phyloP scores from a whole-genome alignment of 192 early-diverging fungal genomes.

The Rhizophagus sp. region DNA sequence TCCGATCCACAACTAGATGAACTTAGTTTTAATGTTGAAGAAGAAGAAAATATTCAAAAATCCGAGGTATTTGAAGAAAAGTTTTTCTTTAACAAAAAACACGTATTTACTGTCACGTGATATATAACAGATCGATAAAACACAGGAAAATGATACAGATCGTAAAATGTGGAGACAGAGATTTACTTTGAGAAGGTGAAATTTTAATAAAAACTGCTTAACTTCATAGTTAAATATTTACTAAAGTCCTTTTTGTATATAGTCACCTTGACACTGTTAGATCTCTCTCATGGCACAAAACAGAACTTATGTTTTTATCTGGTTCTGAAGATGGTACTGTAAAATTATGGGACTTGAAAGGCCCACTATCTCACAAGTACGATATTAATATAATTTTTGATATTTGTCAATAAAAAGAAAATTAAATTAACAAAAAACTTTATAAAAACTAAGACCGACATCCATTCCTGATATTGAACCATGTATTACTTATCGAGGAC shows the following conservation, averaged over 20 bases:
- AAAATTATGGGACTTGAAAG: conserved; percentile 74
- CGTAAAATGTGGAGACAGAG: conserved; percentile 63
- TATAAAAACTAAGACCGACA: conserved; percentile 1
- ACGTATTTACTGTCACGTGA: background rate
- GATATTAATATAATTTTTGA: background rate
- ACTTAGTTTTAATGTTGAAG: conserved; percentile 13
- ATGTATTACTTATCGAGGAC: conserved; percentile 75
- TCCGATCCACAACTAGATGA: conserved; percentile 30
- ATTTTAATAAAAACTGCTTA: background rate
- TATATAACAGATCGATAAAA: conserved; percentile 1
- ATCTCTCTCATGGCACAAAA: conserved; percentile 59
- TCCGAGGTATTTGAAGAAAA: background rate
- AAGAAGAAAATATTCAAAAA: conserved; percentile 10
- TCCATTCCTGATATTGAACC: conserved; percentile 59
- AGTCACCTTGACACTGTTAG: conserved; percentile 76
- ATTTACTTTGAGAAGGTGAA: conserved; percentile 58
- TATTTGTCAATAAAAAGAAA: background rate
- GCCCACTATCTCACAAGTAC: conserved; percentile 42
- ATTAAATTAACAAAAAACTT: background rate
- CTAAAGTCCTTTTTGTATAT: conserved; percentile 7
- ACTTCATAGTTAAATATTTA: background rate
- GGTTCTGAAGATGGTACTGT: conserved; percentile 82
- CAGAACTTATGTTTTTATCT: conserved; percentile 57
- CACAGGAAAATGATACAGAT: conserved; percentile 35
- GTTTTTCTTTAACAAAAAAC: background rate